These are phyloP conservation scores for Candida alai DNA, from an alignment of 805 yeast genomes.

Conservation along the genomic window DNA sequence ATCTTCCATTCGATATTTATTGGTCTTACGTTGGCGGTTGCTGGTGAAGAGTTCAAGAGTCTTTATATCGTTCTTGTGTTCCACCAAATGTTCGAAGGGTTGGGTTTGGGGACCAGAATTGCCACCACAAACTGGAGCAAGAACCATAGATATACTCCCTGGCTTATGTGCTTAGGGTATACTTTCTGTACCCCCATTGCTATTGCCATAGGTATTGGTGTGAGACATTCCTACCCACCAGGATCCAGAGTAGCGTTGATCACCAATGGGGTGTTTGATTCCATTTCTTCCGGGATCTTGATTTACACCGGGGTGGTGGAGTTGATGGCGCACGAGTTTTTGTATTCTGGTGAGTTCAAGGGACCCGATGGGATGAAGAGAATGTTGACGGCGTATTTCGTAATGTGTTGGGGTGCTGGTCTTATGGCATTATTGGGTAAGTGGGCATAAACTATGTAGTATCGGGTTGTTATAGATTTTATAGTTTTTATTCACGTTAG, in stretches of 20 bases:
- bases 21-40: conserved; percentile 72
- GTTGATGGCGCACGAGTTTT: conserved; percentile 73
- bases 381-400: conserved; percentile 48
- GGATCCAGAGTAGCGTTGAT: conserved; percentile 56
- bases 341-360: conserved; percentile 59
- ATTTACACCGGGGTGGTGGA: conserved; percentile 77
- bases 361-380: conserved; percentile 52
- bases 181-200: conserved; percentile 68
- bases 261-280: conserved; percentile 69
- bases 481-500: neutral
- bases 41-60: conserved; percentile 72
- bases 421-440: conserved; percentile 73
- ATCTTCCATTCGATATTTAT: conserved; percentile 80
- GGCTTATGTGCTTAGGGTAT: conserved; percentile 50
- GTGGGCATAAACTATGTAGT: conserved; percentile 28
- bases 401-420: conserved; percentile 66
- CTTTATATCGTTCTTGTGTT: conserved; percentile 66
- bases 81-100: conserved; percentile 84
- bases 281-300: conserved; percentile 74
- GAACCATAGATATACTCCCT: conserved; percentile 46
- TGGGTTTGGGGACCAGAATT: conserved; percentile 75
- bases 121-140: conserved; percentile 36
- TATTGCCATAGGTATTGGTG: conserved; percentile 75
- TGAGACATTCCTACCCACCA: conserved; percentile 58
- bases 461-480: neutral